Percentiles rank a stretch among this genome's conserved stretches.
These are phyloP conservation scores for Aciculosporium take DNA, from an alignment of 2,329 filamentous ascomycete genomes.

Conservation along the genomic window DNA sequence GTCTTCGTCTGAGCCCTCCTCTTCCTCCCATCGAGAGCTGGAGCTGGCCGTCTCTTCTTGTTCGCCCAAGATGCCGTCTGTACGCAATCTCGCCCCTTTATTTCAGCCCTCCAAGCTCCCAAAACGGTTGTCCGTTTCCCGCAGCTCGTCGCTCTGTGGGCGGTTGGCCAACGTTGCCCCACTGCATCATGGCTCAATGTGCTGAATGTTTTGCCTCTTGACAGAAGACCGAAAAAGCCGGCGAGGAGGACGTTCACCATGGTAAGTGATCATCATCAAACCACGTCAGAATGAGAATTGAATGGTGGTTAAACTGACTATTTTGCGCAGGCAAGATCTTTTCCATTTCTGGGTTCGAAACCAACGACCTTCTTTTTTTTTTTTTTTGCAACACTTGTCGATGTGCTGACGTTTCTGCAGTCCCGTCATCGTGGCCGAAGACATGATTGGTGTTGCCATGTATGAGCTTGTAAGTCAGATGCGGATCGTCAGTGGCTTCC, in stretches of 20 bases:
- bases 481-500: neutral
- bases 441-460: constrained; percentile 99
- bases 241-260: constrained; percentile 23
- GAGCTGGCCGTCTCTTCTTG: constrained; percentile 15
- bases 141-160: constrained; percentile 7
- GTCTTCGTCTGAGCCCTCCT: constrained; percentile 13
- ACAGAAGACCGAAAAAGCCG: constrained; percentile 22
- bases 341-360: constrained; percentile 45
- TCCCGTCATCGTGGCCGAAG: constrained; percentile 90
- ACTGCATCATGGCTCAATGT: constrained; percentile 7
- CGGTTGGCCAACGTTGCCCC: constrained; percentile 9
- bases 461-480: constrained; percentile 70
- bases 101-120: constrained; percentile 1
- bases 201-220: constrained; percentile 10
- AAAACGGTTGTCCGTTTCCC: constrained; percentile 4
- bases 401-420: constrained; percentile 25
- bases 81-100: constrained; percentile 24
- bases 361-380: neutral
- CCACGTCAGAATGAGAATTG: too few relatives aligned
- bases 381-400: neutral
- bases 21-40: constrained; percentile 13
- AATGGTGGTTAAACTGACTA: too few relatives aligned
- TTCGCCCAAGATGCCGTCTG: constrained; percentile 39
- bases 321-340: constrained; percentile 41
- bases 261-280: constrained; percentile 20